Percentiles rank a stretch among this genome's conserved stretches.
phyloP scores from a whole-genome alignment of 2,329 filamentous ascomycete genomes.

The Trichoderma guizhouense region DNA sequence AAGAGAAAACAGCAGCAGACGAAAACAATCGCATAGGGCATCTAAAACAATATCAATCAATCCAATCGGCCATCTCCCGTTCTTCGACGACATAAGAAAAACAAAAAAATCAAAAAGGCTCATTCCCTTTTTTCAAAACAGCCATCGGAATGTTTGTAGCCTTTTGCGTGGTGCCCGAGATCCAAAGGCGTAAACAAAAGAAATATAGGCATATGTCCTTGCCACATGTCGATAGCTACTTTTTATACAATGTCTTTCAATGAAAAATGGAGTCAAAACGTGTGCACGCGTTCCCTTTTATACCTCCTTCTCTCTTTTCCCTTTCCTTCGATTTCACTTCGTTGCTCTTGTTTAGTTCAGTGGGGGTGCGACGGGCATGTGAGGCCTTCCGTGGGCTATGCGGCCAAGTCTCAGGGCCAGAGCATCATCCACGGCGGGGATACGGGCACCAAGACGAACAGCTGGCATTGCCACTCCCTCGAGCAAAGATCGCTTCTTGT shows the following conservation, averaged over 20 bases:
- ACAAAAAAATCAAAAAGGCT: neutral
- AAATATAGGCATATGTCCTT: conserved; percentile 17
- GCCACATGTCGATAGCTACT: conserved; percentile 20
- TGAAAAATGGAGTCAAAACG: conserved; percentile 12
- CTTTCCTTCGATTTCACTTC: neutral
- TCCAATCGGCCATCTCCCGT: conserved; percentile 10
- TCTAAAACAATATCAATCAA: conserved; percentile 18
- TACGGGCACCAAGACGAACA: neutral
- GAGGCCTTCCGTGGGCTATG: neutral
- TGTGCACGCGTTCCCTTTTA: neutral
- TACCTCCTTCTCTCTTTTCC: neutral
- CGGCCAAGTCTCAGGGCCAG: neutral
- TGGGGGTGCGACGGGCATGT: conserved; percentile 4
- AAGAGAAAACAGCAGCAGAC: neutral
- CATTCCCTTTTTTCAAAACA: neutral
- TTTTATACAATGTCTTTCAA: conserved; percentile 21
- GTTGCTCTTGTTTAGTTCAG: neutral
- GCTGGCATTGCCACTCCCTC: conserved; percentile 16
- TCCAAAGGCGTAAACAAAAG: conserved; percentile 19
- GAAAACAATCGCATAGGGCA: neutral
- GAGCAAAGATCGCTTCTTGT: conserved; percentile 32
- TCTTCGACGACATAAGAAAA: conserved; percentile 10
- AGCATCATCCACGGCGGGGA: neutral
- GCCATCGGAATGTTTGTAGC: neutral
- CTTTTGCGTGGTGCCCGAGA: neutral